Conservation (phyloP, 495 filamentous ascomycete genomes). For the Durotheca rogersii region DNA sequence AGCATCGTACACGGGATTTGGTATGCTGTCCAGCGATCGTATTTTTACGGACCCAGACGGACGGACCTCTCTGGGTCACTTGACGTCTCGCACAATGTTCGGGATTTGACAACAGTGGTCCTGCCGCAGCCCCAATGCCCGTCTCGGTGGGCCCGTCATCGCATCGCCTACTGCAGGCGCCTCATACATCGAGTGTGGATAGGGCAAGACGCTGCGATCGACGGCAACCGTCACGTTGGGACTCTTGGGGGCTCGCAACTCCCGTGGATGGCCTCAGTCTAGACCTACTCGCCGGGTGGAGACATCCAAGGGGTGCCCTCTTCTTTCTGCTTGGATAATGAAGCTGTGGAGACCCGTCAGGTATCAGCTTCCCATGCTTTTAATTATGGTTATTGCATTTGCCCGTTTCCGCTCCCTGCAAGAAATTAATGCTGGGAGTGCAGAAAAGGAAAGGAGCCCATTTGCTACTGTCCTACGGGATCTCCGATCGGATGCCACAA, state of each 20-base stretch:
- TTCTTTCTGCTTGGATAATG: constrained; percentile 6
- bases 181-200: constrained; percentile 5
- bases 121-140: constrained; percentile 13
- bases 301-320: constrained; percentile 6
- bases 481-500: constrained; percentile 14
- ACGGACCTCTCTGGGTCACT: too few relatives aligned
- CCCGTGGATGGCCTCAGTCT: constrained; percentile 16
- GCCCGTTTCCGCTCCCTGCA: background rate
- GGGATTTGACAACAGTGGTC: too few relatives aligned
- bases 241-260: constrained; percentile 9
- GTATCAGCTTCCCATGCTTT: too few relatives aligned
- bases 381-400: background rate
- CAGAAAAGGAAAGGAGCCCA: too few relatives aligned
- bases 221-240: constrained; percentile 4
- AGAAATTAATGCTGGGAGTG: too few relatives aligned
- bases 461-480: constrained; percentile 2
- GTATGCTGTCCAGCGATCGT: too few relatives aligned
- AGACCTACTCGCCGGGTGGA: constrained; percentile 22
- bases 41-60: too few relatives aligned
- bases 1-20: too few relatives aligned
- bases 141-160: constrained; percentile 12
- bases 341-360: constrained; percentile 18
- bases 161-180: background rate
- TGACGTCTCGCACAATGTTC: too few relatives aligned
- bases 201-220: background rate